A percentile compares a stretch with the other conserved stretches of the same genome.
Conservation (phyloP, 495 filamentous ascomycete species). For the Hypomontagnella monticulosa region DNA sequence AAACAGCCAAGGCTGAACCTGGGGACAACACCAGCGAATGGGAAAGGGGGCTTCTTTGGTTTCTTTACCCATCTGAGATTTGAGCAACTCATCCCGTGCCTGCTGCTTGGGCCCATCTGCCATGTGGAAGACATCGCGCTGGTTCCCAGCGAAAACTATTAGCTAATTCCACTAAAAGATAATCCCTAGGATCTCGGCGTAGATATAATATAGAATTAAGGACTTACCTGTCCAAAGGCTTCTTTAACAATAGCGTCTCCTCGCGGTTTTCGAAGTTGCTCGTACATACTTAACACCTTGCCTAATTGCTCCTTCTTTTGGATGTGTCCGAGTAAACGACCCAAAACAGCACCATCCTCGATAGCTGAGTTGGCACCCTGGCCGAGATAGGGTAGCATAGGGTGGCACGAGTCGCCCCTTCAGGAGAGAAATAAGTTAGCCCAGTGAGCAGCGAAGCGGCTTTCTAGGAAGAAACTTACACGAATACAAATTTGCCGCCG, state of each 20-base stretch:
- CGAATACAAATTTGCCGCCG: constrained; percentile 37
- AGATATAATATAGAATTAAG: neutral
- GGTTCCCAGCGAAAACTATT: constrained; percentile 7
- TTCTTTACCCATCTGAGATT: constrained; percentile 49
- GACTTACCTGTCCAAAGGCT: constrained; percentile 59
- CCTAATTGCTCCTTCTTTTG: constrained; percentile 29
- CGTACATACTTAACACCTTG: constrained; percentile 61
- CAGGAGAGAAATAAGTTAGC: neutral
- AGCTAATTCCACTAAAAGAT: neutral
- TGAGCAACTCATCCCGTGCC: constrained; percentile 59
- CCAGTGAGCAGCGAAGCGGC: neutral
- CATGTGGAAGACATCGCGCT: constrained; percentile 67
- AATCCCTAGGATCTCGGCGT: neutral
- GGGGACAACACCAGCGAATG: constrained; percentile 64
- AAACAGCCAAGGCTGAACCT: constrained; percentile 62
- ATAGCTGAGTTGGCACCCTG: constrained; percentile 59
- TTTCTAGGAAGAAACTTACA: constrained; percentile 30
- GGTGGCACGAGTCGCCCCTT: constrained; percentile 65
- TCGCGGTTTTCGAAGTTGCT: constrained; percentile 57
- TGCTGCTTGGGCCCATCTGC: constrained; percentile 61
- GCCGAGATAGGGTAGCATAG: constrained; percentile 66
- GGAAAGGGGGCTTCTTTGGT: constrained; percentile 56
- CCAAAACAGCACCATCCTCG: constrained; percentile 59
- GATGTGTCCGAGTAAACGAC: constrained; percentile 49
- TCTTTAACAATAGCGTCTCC: constrained; percentile 58